phyloP scores from a whole-genome alignment of 345 rosid genomes.

The Brassica carinata region DNA sequence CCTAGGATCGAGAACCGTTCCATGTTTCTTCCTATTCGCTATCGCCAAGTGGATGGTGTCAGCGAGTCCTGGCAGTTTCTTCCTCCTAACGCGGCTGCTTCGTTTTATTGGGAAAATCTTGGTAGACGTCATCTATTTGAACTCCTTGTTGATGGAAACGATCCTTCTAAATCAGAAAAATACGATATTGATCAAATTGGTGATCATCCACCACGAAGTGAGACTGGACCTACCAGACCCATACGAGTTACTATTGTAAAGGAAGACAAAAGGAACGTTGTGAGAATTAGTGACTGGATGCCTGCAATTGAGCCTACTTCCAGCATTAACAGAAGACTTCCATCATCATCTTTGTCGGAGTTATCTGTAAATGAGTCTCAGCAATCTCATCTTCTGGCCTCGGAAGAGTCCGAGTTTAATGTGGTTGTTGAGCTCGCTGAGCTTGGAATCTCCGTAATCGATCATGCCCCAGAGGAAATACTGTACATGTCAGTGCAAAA shows the following conservation, averaged over 20 bases:
- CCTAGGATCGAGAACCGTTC: conserved; percentile 92
- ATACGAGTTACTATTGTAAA: conserved; percentile 75
- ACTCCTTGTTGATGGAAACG: conserved; percentile 73
- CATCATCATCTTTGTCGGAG: conserved; percentile 46
- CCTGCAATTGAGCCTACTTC: conserved; percentile 75
- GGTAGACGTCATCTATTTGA: conserved; percentile 75
- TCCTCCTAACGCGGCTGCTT: conserved; percentile 81
- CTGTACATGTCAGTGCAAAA: conserved; percentile 81
- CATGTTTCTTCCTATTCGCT: conserved; percentile 76
- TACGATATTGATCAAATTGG: conserved; percentile 81
- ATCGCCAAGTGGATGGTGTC: conserved; percentile 78
- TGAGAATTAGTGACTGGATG: conserved; percentile 90
- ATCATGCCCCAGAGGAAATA: conserved; percentile 97
- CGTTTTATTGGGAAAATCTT: conserved; percentile 97
- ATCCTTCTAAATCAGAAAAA: conserved; percentile 56
- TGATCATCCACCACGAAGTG: conserved; percentile 72
- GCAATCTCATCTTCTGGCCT: conserved; percentile 47
- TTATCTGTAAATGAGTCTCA: conserved; percentile 51
- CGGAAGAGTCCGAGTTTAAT: conserved; percentile 47
- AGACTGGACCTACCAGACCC: conserved; percentile 64
- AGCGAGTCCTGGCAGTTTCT: conserved; percentile 88
- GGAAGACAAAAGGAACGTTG: conserved; percentile 80
- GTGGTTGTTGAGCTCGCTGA: conserved; percentile 84
- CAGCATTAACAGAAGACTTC: conserved; percentile 40
- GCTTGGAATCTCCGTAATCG: conserved; percentile 87